Evolutionary conservation across 345 rosid genomes (phyloP), one percentile per base, ranked within the genome.

Genomic region (Gossypium raimondii): DNA sequence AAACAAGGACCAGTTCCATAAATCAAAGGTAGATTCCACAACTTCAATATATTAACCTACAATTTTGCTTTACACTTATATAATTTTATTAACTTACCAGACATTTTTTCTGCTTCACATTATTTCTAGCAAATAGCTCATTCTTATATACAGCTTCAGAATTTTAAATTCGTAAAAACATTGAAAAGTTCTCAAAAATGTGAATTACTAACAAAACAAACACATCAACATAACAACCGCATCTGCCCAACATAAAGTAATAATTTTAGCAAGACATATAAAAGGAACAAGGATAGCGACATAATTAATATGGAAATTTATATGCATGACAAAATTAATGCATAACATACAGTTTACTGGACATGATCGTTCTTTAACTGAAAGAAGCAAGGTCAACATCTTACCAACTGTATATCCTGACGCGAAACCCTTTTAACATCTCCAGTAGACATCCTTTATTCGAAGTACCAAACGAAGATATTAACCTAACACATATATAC

Each of bases 391-490:
- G 58, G 43, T 70, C 24, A 73, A 77, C 51, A 59, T 43, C 86
- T 82, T 83, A 94, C 98, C 87, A 90, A 82, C 81, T 94, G 97
- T 75, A 94, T 94, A 80, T 94, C 97, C 84, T 87, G 88, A 53
- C 91, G 92, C 12, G 93, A 92, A 45, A 94, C 97, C 83, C 94
- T 86, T 78, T 92, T 90, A 59, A 78, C 89, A 8, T 89, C 53
- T 82, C 90, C 94, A 80, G 83, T 92, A 1, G 97, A 90, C 98
- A 94, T 70, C 71, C 77, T 25, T 69, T 51, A 27, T 57, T 51
- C 10, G 51, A 78, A 60, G 55, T 75, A 68, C 65, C 70, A 69
- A 67, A 55, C 9, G 18, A 77, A 60, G 48, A 63, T 57, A 22
- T 47, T 56, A 43, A 24, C 53, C 38, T 43, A 43, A 44, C 53